Conservation (phyloP, 441 rosid genomes). For the Raphanus hybrid region DNA sequence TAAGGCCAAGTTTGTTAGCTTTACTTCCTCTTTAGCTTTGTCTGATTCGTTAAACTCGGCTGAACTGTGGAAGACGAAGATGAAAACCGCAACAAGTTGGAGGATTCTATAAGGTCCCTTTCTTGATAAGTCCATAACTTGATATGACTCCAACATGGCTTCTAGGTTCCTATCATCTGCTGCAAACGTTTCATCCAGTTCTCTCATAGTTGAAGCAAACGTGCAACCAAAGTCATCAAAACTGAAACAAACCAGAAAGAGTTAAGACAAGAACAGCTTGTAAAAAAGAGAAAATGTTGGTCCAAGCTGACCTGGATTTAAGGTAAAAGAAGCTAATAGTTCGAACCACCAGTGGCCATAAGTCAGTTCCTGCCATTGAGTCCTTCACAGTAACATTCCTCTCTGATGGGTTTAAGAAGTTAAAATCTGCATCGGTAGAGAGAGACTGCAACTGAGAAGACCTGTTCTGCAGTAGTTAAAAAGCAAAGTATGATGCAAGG, state of each 20-base stretch:
- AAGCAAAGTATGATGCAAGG: conserved; percentile 34
- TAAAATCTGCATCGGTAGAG: conserved; percentile 51
- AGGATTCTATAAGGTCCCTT: conserved; percentile 72
- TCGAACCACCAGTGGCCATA: conserved; percentile 77
- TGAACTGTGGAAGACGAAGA: conserved; percentile 61
- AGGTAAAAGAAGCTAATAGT: conserved; percentile 74
- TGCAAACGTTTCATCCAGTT: conserved; percentile 61
- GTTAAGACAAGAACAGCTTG: conserved; percentile 20
- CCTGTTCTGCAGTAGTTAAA: conserved; percentile 68
- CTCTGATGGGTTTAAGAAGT: conserved; percentile 65
- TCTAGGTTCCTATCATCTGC: conserved; percentile 56
- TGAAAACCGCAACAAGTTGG: conserved; percentile 68
- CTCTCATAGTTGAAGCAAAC: conserved; percentile 65
- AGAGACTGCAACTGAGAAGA: conserved; percentile 52
- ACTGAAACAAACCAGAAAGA: conserved; percentile 47
- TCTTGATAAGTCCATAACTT: conserved; percentile 60
- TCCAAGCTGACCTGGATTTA: conserved; percentile 60
- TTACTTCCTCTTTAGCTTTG: conserved; percentile 39
- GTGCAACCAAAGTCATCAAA: conserved; percentile 65
- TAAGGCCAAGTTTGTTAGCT: conserved; percentile 46
- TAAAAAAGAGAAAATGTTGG: background rate
- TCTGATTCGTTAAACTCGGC: conserved; percentile 41
- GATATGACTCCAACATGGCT: conserved; percentile 64
- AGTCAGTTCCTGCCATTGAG: conserved; percentile 38
- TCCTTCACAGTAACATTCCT: conserved; percentile 37